Evolutionary conservation across 371 early-diverging fungal genomes (phyloP), one percentile per base, ranked within the genome.

Genomic region (Amoeboradix gromovi): DNA sequence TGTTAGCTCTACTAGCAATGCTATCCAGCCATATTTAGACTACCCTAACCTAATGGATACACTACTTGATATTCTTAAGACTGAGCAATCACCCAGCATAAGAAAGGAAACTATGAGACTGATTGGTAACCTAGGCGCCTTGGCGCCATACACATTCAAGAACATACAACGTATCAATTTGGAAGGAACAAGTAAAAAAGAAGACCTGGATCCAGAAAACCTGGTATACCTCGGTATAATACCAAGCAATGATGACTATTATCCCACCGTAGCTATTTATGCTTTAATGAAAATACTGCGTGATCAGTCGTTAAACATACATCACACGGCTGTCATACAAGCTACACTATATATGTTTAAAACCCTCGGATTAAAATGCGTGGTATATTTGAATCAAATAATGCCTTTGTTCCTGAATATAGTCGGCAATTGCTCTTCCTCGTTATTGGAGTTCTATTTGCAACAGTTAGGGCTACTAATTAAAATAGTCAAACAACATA

Each of bases 341-440:
- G 94, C 94, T 28, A 84, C 94, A 71, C 86, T 92, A 83, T 85
- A 85, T 68, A 90, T 94, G 66, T 94, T 94, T 78, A 86, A 88
- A 68, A 87, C 92, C 0, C 78, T 92, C 28, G 89, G 91, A 1
- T 69, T 77, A 12, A 81, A 78, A 48, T 82, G 84, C 71, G 82
- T 80, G 12, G 78, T 79, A 29, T 84, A 80, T 69, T 71, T 87
- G 68, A 75, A 79, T 22, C 80, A 29, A 29, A 82, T 86, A 66
- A 82, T 85, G 68, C 85, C 85, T 12, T 81, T 82, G 0, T 86
- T 83, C 48, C 72, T 86, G 29, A 77, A 76, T 0, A 81, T 89
- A 74, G 89, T 90, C 86, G 80, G 86, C 29, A 78, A 83, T 0
- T 86, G 87, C 68, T 86, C 85, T 0, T 71, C 82, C 0, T 82